phyloP scores from a whole-genome alignment of 306 rosid species.

The Acmispon strigosus region DNA sequence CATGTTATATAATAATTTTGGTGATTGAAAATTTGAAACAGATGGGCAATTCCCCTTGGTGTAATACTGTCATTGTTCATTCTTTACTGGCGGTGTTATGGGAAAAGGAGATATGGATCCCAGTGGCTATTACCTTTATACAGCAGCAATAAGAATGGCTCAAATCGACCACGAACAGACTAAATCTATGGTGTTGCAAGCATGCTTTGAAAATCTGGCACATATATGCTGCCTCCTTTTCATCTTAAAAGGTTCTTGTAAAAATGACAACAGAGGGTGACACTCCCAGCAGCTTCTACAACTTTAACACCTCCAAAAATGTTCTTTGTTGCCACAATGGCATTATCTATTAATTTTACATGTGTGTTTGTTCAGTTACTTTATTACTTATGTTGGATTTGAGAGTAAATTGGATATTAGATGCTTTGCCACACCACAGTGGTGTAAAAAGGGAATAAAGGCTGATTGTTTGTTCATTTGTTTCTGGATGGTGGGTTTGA shows the following conservation, averaged over 20 bases:
- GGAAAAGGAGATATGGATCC: conserved; percentile 61
- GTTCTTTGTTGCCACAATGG: too few species aligned
- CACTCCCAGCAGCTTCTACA: neutral
- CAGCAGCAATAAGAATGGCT: conserved; percentile 47
- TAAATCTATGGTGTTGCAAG: conserved; percentile 22
- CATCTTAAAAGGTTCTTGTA: neutral
- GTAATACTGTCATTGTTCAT: conserved; percentile 39
- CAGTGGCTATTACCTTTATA: conserved; percentile 71
- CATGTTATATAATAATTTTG: neutral
- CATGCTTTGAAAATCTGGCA: neutral
- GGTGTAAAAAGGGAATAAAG: too few species aligned
- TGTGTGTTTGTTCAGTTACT: too few species aligned
- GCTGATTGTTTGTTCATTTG: too few species aligned
- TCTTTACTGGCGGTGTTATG: conserved; percentile 88
- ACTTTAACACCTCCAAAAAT: neutral
- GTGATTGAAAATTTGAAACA: conserved; percentile 33
- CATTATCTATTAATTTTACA: too few species aligned
- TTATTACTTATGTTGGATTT: neutral
- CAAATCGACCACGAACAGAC: conserved; percentile 68
- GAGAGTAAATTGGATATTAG: too few species aligned
- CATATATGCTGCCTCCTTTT: conserved; percentile 12
- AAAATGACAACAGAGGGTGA: neutral
- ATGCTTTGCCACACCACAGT: too few species aligned
- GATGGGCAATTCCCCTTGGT: conserved; percentile 94
- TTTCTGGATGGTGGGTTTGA: too few species aligned